Evolutionary conservation across 148 eudicot species (phyloP), one percentile per base, ranked within the genome.

Genomic region (Rhododendron mucronatum): DNA sequence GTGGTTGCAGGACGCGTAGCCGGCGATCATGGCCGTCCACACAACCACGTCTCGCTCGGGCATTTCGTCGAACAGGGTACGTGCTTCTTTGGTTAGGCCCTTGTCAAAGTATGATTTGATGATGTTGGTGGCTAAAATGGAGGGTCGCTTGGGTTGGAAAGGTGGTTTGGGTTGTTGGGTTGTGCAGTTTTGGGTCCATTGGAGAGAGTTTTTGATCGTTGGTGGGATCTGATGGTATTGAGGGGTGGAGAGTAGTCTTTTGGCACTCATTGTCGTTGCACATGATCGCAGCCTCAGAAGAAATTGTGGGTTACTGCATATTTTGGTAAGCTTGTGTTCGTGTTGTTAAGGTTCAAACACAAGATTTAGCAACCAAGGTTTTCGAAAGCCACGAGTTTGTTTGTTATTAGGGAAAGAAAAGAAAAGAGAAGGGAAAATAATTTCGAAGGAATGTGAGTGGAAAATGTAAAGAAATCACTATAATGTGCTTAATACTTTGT

Each of bases 1-100:
- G n/a, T 84, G 48, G 39, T 90, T 88, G 86, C 96, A 92, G 7
- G 92, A 91, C 3, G 95, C 84, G 81, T 94, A 95, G 20, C 97
- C 99, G 55, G 92, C 84, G 47, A 96, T 94, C 98, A 96, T 92
- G 88, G 96, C 90, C 2, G 99, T 93, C 99, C 99, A 96, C 2
- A 93, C 87, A 80, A 96, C 96, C 65, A 94, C 95, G 76, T 96
- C 99, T 93, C 95, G 88, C 8, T 93, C 92, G 81, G 95, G 96
- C 98, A 96, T 95, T 94, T 95, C 94, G 48, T 96, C 97, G 90
- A 96, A 96, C 95, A 96, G 92, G 28, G 23, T 48, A 69, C 94
- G 94, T 75, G 99, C 99, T 80, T 95, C 90, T 6, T 73, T 79
- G 44, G 92, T 30, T 4, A 86, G 85, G 28, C 97, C 98, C 89